Evolutionary conservation across 768 basidiomycete species (phyloP), one percentile per base, ranked within the genome.

Genomic region (Xanthoconium stramineum): DNA sequence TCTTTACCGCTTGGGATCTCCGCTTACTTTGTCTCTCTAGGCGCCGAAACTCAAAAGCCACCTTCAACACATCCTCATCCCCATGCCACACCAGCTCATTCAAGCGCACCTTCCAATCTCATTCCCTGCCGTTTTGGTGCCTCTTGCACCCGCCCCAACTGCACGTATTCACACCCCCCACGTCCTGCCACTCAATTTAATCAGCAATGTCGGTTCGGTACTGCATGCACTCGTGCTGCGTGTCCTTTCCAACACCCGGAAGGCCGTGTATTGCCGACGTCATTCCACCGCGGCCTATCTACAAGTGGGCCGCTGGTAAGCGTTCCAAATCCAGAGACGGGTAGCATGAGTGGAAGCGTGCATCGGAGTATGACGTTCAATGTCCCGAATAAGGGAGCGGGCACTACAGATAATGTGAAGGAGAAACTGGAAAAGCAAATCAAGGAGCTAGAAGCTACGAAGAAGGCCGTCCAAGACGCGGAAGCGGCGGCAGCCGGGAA

Each of bases 181-280:
- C 79, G 80, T 49, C 71, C 71, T 36, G 38, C 50, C 51, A 63
- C 71, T 19, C 77, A 79, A 35, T 76, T 75, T 47, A 66, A 74
- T 37, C 75, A 77, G 63, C 82, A 81, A 30, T 98, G 96, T 72
- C 83, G 88, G 51, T 98, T 91, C 63, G 95, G 92, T 20, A 76
- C 88, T 14, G 81, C 76, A 19, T 98, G 96, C 72, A 97, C 93
- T 10, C 84, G 92, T 52, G 84, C 85, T 35, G 80, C 84, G 59
- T 98, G 96, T 70, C 73, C 84, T n/a, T 99, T 88, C 79, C 84
- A 90, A 59, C 96, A 99, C 68, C 96, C 96, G 0, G 84, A 90
- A 54, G 89, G 88, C 11, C 87, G 91, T 13, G 88, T 89, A 24
- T 78, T 92, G 9, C 91, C 91, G 4, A 78, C 83, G 4, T 76